Base-by-base conservation (phyloP, 2,329 filamentous ascomycete genomes). In the Purpureocillium takamizusanense region DNA sequence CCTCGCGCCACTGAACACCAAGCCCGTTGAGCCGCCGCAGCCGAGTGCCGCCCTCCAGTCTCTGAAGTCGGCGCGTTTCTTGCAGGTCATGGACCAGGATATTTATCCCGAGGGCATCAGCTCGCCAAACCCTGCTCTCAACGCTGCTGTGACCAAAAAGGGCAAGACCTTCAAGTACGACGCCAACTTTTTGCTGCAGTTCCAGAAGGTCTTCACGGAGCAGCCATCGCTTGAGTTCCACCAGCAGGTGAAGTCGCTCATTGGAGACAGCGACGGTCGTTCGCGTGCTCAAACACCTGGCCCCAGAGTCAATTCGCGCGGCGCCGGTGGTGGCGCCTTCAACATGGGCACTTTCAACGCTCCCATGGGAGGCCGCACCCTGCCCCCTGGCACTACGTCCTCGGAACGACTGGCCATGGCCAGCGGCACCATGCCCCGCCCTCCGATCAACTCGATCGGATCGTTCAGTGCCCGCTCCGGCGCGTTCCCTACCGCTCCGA, bases 151-250 rank as follows among this genome's bases (percentile, higher is more conserved):
- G 21, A 72, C 77, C 27, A 86, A 83, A 61, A 90, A 89, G 67
- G 79, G 78, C 43, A 83, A 80, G 60, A 82, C 79, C 31, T 94
- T 94, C 70, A 89, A 94, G 61, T 98, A 98, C 62, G 88, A 97
- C 65, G 86, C 89, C 53, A 82, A 83, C 52, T 98, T 98, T 71
- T 69, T 98, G 65, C 73, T 98, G 23, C 92, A 98, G 58, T 98
- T 98, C 73, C 86, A 95, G 66, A 78, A 78, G 51, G 87, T 95
- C 15, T 98, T 95, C 67, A 94, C 87, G 46, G 92, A 98, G 70
- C 94, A 95, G 66, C 92, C 92, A 12, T 94, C 88, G 1, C 63
- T 89, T 32, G 90, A 97, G 56, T 98, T 95, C 78, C 85, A 94
- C 56, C 74, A 82, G 48, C 89, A 92, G 55, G 81, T 98, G 74